Evolutionary conservation across 2,329 filamentous ascomycete species (phyloP).

Genomic region (Aspergillus fijiensis): DNA sequence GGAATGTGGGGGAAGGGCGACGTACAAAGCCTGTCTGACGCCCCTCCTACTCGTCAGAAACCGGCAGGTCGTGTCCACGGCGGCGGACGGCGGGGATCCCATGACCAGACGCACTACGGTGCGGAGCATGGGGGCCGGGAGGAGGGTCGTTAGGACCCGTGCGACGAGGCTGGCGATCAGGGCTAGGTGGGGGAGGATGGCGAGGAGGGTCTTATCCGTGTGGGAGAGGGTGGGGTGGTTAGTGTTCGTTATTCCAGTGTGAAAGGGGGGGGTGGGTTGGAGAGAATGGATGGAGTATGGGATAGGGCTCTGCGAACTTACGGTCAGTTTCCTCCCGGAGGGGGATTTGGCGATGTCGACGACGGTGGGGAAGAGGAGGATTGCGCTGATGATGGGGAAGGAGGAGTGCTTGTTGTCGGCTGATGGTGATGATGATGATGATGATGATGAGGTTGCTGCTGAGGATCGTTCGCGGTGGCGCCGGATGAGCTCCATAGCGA

Average conservation of each 20-base stretch:
- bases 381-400: slow-evolving; percentile 50
- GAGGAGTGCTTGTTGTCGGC: too few species aligned
- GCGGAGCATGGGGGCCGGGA: slow-evolving; percentile 44
- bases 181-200: slow-evolving; percentile 40
- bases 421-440: too few species aligned
- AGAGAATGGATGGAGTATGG: neutral
- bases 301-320: slow-evolving; percentile 17
- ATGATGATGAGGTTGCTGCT: too few species aligned
- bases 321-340: slow-evolving; percentile 55
- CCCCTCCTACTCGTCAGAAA: slow-evolving; percentile 53
- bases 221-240: neutral
- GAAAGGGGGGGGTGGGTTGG: too few species aligned
- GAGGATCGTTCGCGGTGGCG: slow-evolving; percentile 47
- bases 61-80: slow-evolving; percentile 49
- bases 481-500: slow-evolving; percentile 66
- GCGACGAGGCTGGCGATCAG: slow-evolving; percentile 40
- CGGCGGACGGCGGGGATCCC: slow-evolving; percentile 39
- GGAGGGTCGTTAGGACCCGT: slow-evolving; percentile 42
- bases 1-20: slow-evolving; percentile 9
- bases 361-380: slow-evolving; percentile 73
- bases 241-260: neutral
- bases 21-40: slow-evolving; percentile 55
- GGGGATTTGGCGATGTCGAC: slow-evolving; percentile 66
- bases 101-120: slow-evolving; percentile 46
- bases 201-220: slow-evolving; percentile 28